Evolutionary conservation across 768 basidiomycete genomes (phyloP).

Genomic region (Auricularia heimuer): DNA sequence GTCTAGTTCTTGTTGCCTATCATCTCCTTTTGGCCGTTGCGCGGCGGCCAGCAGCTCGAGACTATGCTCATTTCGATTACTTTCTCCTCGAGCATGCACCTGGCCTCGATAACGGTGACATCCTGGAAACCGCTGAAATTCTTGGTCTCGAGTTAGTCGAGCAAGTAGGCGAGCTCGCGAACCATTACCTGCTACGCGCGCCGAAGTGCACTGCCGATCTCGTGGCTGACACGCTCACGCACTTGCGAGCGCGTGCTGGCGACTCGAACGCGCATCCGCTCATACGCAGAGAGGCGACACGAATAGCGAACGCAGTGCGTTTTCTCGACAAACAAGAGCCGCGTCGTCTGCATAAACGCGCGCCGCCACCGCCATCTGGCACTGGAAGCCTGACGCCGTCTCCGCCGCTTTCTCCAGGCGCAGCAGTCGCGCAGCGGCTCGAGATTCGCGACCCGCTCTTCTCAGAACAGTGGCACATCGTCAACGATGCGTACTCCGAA

Average conservation of each 20-base stretch:
- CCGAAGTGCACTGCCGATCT: slow-evolving; percentile 22
- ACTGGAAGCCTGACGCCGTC: slow-evolving; percentile 16
- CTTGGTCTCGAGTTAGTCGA: slow-evolving; percentile 83
- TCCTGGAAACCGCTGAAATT: slow-evolving; percentile 45
- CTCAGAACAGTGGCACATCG: slow-evolving; percentile 37
- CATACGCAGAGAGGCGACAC: not conserved
- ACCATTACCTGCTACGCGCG: slow-evolving; percentile 76
- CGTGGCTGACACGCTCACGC: not conserved
- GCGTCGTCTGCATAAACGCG: slow-evolving; percentile 60
- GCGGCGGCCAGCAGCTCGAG: slow-evolving; percentile 11
- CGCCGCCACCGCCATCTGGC: slow-evolving; percentile 6
- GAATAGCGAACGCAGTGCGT: slow-evolving; percentile 45
- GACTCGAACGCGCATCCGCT: not conserved
- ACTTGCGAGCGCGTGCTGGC: not conserved
- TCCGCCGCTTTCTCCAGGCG: slow-evolving; percentile 23
- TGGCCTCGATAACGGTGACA: slow-evolving; percentile 33
- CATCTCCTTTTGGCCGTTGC: not conserved
- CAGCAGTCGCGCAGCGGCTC: slow-evolving; percentile 19
- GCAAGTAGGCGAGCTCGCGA: slow-evolving; percentile 68
- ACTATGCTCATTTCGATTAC: slow-evolving; percentile 51
- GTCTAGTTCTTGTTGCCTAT: not conserved
- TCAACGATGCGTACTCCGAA: slow-evolving; percentile 32
- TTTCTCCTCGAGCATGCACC: slow-evolving; percentile 69
- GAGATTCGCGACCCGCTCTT: slow-evolving; percentile 34
- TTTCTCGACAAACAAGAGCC: slow-evolving; percentile 53